These are phyloP conservation scores for Amborella trichopoda DNA, from an alignment of 164 flowering plant genomes.

Conservation along the genomic window DNA sequence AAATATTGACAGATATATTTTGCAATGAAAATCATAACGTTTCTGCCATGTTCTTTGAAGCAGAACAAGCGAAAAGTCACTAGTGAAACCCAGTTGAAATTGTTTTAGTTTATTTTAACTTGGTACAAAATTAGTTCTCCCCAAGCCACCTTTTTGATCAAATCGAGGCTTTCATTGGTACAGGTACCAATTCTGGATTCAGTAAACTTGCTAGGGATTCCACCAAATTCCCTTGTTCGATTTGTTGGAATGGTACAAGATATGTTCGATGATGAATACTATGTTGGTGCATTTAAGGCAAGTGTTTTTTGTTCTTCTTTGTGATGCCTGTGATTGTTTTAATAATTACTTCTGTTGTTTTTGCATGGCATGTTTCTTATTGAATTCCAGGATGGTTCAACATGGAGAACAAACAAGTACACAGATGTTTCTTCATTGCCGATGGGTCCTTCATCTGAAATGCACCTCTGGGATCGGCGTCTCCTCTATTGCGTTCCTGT, in stretches of 20 bases:
- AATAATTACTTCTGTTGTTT: no score
- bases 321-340: no score
- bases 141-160: background rate
- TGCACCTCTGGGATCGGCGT: conserved; percentile 76
- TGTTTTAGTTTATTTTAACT: background rate
- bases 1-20: background rate
- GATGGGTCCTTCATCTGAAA: conserved; percentile 37
- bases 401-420: conserved; percentile 83
- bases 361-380: no score
- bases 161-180: background rate
- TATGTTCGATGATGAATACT: conserved; percentile 79
- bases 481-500: conserved; percentile 76
- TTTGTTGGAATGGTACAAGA: conserved; percentile 93
- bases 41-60: background rate
- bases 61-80: background rate
- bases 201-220: conserved; percentile 24
- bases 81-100: background rate
- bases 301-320: background rate
- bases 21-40: background rate
- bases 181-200: conserved; percentile 67
- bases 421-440: conserved; percentile 45
- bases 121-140: no score
- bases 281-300: conserved; percentile 91
- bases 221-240: conserved; percentile 64
- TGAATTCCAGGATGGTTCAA: conserved; percentile 53